Evolutionary conservation across 768 basidiomycete species (phyloP).

Genomic region (Scleroderma citrinum): DNA sequence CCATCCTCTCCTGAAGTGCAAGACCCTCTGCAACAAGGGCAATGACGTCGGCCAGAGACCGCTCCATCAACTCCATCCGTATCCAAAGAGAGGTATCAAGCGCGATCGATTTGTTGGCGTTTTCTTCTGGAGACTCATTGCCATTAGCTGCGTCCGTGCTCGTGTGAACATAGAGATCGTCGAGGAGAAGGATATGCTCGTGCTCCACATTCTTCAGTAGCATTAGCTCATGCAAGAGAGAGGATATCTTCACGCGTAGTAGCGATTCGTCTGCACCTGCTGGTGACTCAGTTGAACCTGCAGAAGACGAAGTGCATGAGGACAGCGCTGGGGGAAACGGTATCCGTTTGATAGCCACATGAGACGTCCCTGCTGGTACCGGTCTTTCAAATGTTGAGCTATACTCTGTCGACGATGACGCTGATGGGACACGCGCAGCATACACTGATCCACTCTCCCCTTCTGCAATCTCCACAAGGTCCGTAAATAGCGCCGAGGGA

Average conservation of each 20-base stretch:
- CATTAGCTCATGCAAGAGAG: conserved; percentile 54
- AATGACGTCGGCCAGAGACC: conserved; percentile 79
- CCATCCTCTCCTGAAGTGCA: conserved; percentile 58
- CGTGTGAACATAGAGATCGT: conserved; percentile 64
- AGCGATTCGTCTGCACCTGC: conserved; percentile 15
- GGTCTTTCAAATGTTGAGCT: conserved; percentile 15
- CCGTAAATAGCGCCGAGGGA: conserved; percentile 57
- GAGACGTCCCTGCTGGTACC: conserved; percentile 23
- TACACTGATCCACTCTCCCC: conserved; percentile 76
- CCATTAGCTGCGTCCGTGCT: conserved; percentile 26
- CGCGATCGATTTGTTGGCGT: neutral
- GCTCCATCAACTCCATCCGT: conserved; percentile 86
- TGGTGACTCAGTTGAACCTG: neutral
- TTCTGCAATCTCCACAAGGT: conserved; percentile 75
- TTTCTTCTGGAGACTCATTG: neutral
- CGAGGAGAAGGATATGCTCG: conserved; percentile 59
- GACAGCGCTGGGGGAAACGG: conserved; percentile 41
- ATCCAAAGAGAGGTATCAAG: conserved; percentile 71
- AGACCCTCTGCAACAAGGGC: conserved; percentile 57
- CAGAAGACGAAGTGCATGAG: conserved; percentile 18
- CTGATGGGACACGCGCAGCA: conserved; percentile 31
- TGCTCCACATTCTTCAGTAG: conserved; percentile 55
- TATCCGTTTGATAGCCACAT: conserved; percentile 78
- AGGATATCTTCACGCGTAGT: conserved; percentile 57
- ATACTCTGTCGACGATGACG: neutral